Conservation (phyloP, 768 basidiomycete species). For the Agrocybe pediades region DNA sequence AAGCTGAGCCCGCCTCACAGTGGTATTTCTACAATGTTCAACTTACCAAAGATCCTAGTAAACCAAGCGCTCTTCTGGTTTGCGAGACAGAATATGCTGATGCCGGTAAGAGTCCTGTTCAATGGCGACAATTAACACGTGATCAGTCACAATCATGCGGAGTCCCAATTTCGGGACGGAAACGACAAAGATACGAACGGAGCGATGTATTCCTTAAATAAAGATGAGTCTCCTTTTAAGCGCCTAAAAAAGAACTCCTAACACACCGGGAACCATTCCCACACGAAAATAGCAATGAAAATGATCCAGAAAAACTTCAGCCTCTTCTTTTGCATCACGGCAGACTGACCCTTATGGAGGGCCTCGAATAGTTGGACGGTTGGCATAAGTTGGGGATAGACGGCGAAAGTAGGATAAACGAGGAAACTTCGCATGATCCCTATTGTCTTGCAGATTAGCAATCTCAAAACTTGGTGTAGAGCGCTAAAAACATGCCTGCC, state of each 20-base stretch:
- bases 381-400: slow-evolving; percentile 41
- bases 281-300: slow-evolving; percentile 40
- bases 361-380: slow-evolving; percentile 44
- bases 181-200: slow-evolving; percentile 8
- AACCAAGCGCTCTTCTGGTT: slow-evolving; percentile 38
- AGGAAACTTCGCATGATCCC: slow-evolving; percentile 42
- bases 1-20: neutral
- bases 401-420: slow-evolving; percentile 48
- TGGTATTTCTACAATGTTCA: neutral
- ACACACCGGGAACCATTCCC: slow-evolving; percentile 41
- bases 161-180: neutral
- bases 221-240: neutral
- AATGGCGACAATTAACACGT: neutral
- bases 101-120: slow-evolving; percentile 42
- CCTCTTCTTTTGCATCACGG: slow-evolving; percentile 36
- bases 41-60: slow-evolving; percentile 44
- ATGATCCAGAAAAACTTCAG: slow-evolving; percentile 50
- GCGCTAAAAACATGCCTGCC: slow-evolving; percentile 20
- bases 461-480: slow-evolving; percentile 1
- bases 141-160: neutral
- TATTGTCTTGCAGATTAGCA: slow-evolving; percentile 1
- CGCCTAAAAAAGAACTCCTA: neutral
- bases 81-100: slow-evolving; percentile 47
- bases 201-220: slow-evolving; percentile 20
- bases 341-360: slow-evolving; percentile 42